These are phyloP conservation scores for Ustilago xerochloae DNA, from an alignment of 1,284 basidiomycete species.

Conservation along the genomic window DNA sequence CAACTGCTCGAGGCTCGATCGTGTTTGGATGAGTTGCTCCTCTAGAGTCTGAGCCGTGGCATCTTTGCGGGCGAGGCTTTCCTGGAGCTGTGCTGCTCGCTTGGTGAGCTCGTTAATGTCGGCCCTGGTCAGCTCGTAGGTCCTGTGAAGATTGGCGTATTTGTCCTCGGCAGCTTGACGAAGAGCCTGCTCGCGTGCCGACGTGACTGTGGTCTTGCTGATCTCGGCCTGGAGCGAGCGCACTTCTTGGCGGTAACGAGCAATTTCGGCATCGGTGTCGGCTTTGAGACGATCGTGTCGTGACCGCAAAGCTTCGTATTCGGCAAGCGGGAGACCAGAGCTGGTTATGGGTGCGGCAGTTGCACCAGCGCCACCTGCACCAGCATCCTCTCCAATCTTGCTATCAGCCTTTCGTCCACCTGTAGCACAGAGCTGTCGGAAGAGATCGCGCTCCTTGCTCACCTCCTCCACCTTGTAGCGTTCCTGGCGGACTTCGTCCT, in stretches of 20 bases:
- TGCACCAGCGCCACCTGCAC: not conserved
- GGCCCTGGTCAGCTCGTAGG: slow-evolving; percentile 62
- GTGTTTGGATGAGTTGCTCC: slow-evolving; percentile 73
- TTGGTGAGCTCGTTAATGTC: slow-evolving; percentile 66
- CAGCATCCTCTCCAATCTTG: slow-evolving; percentile 15
- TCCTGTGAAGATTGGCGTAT: slow-evolving; percentile 53
- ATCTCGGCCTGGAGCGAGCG: slow-evolving; percentile 74
- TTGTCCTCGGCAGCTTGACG: slow-evolving; percentile 70
- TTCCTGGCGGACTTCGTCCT: slow-evolving; percentile 78
- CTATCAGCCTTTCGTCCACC: slow-evolving; percentile 32
- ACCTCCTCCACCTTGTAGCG: slow-evolving; percentile 81
- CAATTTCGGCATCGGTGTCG: slow-evolving; percentile 80
- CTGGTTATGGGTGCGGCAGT: not conserved
- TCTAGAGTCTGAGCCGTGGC: slow-evolving; percentile 69
- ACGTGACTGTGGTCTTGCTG: slow-evolving; percentile 71
- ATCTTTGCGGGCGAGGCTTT: slow-evolving; percentile 70
- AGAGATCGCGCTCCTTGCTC: slow-evolving; percentile 86
- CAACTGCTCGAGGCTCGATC: slow-evolving; percentile 48
- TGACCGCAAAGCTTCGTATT: slow-evolving; percentile 45
- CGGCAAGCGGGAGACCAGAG: slow-evolving; percentile 24
- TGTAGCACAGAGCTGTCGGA: slow-evolving; percentile 77
- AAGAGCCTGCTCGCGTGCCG: slow-evolving; percentile 58
- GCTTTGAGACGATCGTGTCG: slow-evolving; percentile 77
- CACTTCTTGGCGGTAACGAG: slow-evolving; percentile 79
- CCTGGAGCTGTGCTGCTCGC: slow-evolving; percentile 68